Evolutionary conservation across 805 yeast genomes (phyloP).

Genomic region (Teunomyces cretensis): DNA sequence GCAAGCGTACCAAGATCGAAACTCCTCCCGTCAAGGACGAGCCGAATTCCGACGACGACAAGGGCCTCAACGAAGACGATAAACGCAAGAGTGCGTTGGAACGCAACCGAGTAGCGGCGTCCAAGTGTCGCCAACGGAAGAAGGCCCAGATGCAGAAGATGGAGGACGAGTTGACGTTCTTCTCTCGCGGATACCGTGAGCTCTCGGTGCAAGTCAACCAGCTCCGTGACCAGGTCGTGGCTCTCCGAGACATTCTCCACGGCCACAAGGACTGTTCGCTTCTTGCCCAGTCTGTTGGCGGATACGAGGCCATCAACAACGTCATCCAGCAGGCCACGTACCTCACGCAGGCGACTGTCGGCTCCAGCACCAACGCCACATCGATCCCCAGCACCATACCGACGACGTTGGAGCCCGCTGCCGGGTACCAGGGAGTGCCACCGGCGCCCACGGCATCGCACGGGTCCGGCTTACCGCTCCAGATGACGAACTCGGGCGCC

Average conservation of each 20-base stretch:
- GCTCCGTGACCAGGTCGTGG: constrained; percentile 56
- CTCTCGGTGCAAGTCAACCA: constrained; percentile 58
- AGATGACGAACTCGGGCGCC: neutral
- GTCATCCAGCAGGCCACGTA: constrained; percentile 36
- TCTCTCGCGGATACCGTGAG: constrained; percentile 67
- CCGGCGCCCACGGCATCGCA: constrained; percentile 5
- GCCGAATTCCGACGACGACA: neutral
- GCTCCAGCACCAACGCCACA: constrained; percentile 20
- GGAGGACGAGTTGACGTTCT: constrained; percentile 74
- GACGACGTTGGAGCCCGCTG: constrained; percentile 24
- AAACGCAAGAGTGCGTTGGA: constrained; percentile 79
- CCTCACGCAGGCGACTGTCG: constrained; percentile 22
- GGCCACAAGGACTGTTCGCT: constrained; percentile 52
- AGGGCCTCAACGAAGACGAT: constrained; percentile 24
- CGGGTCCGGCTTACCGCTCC: constrained; percentile 2
- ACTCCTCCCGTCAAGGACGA: neutral
- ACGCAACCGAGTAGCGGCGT: constrained; percentile 91
- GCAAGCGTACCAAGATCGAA: constrained; percentile 7
- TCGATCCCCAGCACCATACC: constrained; percentile 42
- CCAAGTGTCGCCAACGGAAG: constrained; percentile 92
- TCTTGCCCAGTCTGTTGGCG: constrained; percentile 45
- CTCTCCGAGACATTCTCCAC: constrained; percentile 46
- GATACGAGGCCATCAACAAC: constrained; percentile 44
- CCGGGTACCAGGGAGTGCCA: constrained; percentile 2
- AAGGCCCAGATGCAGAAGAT: constrained; percentile 82